Evolutionary conservation across 495 filamentous ascomycete genomes (phyloP).

Genomic region (Neurospora sp.): DNA sequence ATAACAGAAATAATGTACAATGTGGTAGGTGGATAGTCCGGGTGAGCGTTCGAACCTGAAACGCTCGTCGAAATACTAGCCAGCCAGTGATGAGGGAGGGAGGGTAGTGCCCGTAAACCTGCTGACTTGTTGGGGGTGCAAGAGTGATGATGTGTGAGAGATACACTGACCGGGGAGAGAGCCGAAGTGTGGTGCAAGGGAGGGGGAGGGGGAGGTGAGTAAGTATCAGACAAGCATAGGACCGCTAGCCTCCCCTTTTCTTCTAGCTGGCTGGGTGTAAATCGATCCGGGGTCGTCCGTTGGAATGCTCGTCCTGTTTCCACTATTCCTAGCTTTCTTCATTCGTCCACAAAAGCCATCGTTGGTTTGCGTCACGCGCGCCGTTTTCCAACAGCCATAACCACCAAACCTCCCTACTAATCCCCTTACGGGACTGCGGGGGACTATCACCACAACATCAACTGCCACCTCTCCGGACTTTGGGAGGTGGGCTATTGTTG

Average conservation of each 20-base stretch:
- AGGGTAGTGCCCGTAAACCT: background rate
- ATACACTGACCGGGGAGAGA: background rate
- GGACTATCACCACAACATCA: background rate
- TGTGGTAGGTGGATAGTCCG: background rate
- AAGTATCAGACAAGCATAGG: background rate
- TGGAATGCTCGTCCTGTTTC: background rate
- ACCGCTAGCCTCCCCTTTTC: background rate
- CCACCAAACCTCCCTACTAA: background rate
- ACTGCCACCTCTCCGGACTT: background rate
- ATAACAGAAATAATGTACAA: background rate
- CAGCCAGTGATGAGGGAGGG: background rate
- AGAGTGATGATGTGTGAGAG: background rate
- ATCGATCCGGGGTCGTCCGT: background rate
- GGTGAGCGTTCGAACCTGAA: background rate
- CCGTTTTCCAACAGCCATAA: background rate
- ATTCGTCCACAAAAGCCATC: background rate
- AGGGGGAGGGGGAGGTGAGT: background rate
- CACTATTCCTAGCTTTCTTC: background rate
- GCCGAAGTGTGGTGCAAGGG: background rate
- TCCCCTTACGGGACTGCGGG: background rate
- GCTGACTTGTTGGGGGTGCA: background rate
- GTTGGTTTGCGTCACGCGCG: background rate
- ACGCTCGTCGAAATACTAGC: background rate
- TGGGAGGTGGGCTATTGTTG: background rate
- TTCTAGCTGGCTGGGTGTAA: background rate